A percentile compares a stretch with the other conserved stretches of the same genome.
Conservation (phyloP, 2,329 filamentous ascomycete species). For the Clarireedia hainanense region DNA sequence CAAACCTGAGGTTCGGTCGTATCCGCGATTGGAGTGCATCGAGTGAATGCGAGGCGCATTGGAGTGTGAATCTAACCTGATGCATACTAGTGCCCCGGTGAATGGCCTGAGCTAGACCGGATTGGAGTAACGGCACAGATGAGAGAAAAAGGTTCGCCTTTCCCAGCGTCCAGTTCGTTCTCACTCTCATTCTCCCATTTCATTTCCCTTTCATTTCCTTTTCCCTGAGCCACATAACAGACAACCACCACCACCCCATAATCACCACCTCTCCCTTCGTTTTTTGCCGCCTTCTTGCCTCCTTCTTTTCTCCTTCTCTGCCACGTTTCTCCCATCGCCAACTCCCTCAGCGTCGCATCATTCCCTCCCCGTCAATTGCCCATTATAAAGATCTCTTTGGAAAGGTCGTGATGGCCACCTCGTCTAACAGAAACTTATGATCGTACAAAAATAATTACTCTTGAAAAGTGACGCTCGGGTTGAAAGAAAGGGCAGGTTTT, state of each 20-base stretch:
- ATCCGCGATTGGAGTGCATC: not conserved
- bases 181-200: not conserved
- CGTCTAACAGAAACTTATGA: slow-evolving; percentile 8
- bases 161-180: not conserved
- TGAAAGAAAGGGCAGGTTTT: slow-evolving; percentile 12
- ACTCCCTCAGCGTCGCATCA: not conserved
- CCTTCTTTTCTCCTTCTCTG: not conserved
- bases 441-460: slow-evolving; percentile 29
- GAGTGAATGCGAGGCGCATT: not conserved
- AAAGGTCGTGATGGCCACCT: slow-evolving; percentile 21
- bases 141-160: not conserved
- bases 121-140: not conserved
- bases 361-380: slow-evolving; percentile 13
- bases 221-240: not conserved
- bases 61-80: not conserved
- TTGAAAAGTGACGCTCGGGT: slow-evolving; percentile 7
- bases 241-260: not conserved
- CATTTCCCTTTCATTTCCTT: slow-evolving; percentile 3
- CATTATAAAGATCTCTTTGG: slow-evolving; percentile 11
- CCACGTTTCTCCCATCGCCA: not conserved
- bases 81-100: not conserved
- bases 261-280: not conserved
- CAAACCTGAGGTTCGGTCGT: not conserved
- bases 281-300: not conserved
- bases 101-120: not conserved